Conservation (phyloP, 805 yeast species). For the Ogataea henricii region DNA sequence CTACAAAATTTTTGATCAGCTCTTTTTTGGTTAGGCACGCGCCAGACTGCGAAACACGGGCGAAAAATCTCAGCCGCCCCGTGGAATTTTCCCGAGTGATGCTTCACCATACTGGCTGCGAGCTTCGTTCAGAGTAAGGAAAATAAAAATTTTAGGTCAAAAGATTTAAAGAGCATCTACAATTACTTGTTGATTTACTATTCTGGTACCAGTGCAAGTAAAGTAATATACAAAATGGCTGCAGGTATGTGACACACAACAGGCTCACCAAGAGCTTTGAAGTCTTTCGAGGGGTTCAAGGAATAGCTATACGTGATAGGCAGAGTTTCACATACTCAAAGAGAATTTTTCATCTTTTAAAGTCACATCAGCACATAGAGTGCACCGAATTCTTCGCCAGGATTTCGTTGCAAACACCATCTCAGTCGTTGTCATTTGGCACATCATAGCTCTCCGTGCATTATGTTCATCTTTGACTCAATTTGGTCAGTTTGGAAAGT, state of each 20-base stretch:
- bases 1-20: conserved; percentile 1
- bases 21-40: neutral
- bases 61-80: neutral
- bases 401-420: neutral
- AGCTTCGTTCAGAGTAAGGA: neutral
- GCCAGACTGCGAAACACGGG: conserved; percentile 2
- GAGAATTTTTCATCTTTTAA: neutral
- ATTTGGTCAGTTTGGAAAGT: neutral
- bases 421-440: neutral
- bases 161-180: neutral
- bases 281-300: neutral
- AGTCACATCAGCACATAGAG: neutral
- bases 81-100: conserved; percentile 1
- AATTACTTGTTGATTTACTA: conserved; percentile 3
- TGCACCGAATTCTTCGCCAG: neutral
- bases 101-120: conserved; percentile 6
- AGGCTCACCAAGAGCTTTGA: neutral
- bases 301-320: neutral
- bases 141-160: conserved; percentile 7
- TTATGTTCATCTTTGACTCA: neutral
- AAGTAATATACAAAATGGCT: conserved; percentile 29
- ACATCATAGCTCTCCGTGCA: neutral
- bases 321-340: neutral
- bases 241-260: conserved; percentile 28
- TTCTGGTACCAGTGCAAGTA: conserved; percentile 5